Base-by-base conservation (phyloP, 495 filamentous ascomycete species). In the Aspergillus egyptiacus region DNA sequence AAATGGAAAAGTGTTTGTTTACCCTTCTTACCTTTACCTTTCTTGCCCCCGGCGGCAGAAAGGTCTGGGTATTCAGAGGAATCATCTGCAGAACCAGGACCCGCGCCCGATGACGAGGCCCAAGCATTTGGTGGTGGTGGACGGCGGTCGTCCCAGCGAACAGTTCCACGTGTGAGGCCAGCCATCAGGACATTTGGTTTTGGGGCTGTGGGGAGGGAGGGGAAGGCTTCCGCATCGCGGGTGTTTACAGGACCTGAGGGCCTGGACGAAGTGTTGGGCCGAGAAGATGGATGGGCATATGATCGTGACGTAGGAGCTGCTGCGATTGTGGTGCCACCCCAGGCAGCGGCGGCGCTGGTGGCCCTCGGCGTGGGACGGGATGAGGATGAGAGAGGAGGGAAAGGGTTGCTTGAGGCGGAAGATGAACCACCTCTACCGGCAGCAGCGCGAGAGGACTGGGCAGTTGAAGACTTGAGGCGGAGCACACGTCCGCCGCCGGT, bases 121-220 rank as follows among this genome's bases (percentile, higher is more conserved):
- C 81, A 82, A 18, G 75, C 69, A 56, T 68, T 76, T 5, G 62
- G 54, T 19, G 60, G 56, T 6, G 61, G 60, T 6, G 53, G 64
- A 2, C 56, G 55, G 5, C 74, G 73, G 27, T 80, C 69, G 50
- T 88, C 83, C 65, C 88, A 75, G 36, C 84, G 76, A 24, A 93
- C 82, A 17, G 77, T 83, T 0, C 84, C 80, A 2, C 77, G 75
- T 0, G 84, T 85, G 54, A 90, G 86, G 1, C 89, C 89, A 19
- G 87, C 87, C 53, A 93, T 85, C 6, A 87, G 79, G 5, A 82
- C 86, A 48, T 81, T 82, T 1, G 89, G 89, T 57, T 88, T 94
- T 0, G 81, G 71, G 7, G 86, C 89, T 0, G 81, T 70, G 0
- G 90, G 90, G 5, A 96, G 76, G 3, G 89, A 83, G 2, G 90